phyloP scores from a whole-genome alignment of 2,329 filamentous ascomycete genomes.

The Microcyclosporella mali region DNA sequence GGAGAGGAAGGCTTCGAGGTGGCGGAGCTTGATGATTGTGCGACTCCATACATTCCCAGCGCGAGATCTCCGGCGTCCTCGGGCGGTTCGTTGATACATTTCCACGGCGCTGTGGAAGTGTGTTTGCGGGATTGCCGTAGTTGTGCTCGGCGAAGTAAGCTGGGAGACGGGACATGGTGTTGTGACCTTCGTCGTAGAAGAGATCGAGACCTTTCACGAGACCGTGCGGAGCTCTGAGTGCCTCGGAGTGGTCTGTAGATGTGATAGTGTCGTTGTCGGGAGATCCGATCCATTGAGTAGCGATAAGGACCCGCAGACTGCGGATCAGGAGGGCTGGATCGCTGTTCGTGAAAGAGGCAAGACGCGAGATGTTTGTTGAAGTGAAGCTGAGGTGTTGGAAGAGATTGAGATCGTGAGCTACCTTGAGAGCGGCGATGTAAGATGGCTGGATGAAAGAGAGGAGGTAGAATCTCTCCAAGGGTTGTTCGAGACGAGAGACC shows the following conservation, averaged over 20 bases:
- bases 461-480: constrained; percentile 14
- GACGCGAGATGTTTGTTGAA: neutral
- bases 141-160: constrained; percentile 8
- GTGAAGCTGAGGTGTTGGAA: constrained; percentile 6
- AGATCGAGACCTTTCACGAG: constrained; percentile 11
- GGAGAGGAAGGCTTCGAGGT: constrained; percentile 11
- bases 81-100: constrained; percentile 4
- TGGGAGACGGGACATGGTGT: constrained; percentile 8
- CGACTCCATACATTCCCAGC: constrained; percentile 1
- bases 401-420: constrained; percentile 8
- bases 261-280: constrained; percentile 8
- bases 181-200: constrained; percentile 7
- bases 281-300: constrained; percentile 7
- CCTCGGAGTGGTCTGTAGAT: constrained; percentile 5
- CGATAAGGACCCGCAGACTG: constrained; percentile 11
- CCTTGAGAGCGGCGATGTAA: constrained; percentile 4
- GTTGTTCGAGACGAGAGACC: constrained; percentile 10
- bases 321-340: constrained; percentile 11
- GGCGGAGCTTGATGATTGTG: neutral
- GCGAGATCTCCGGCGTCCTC: neutral
- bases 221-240: constrained; percentile 11
- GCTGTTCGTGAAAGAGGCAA: constrained; percentile 7
- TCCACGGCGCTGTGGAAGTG: constrained; percentile 9
- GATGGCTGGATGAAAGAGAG: constrained; percentile 8
- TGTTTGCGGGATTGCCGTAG: constrained; percentile 12